phyloP scores from a whole-genome alignment of 306 rosid species.

The Alnus rubra region DNA sequence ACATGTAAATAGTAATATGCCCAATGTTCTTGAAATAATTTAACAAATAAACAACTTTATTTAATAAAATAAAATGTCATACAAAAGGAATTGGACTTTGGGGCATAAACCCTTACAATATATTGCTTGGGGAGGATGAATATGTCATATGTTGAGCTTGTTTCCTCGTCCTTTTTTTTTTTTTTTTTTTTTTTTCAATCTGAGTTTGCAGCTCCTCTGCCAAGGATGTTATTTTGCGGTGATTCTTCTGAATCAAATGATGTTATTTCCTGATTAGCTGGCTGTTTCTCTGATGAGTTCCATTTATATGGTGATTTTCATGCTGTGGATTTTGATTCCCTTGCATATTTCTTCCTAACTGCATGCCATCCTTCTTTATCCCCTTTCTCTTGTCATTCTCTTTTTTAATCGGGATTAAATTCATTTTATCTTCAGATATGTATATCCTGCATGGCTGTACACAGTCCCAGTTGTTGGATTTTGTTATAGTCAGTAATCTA shows the following conservation, averaged over 20 bases:
- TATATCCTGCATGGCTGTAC: constrained; percentile 10
- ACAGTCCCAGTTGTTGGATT: constrained; percentile 8
- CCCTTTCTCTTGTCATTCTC: not conserved
- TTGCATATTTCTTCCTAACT: not conserved
- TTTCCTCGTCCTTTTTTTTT: not conserved
- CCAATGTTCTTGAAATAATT: too few species aligned
- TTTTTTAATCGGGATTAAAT: too few species aligned
- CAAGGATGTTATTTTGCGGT: not conserved
- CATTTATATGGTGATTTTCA: not conserved
- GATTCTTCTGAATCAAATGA: not conserved
- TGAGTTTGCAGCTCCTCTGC: not conserved
- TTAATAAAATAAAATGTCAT: too few species aligned
- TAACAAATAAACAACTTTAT: too few species aligned
- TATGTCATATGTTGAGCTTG: not conserved
- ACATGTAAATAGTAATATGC: too few species aligned
- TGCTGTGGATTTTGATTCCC: not conserved
- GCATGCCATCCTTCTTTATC: not conserved
- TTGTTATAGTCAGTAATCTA: constrained; percentile 22
- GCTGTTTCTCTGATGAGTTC: not conserved
- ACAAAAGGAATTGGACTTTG: too few species aligned
- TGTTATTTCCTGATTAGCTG: constrained; percentile 1
- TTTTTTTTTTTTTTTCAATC: not conserved
- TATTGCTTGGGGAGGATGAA: not conserved
- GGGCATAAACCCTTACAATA: too few species aligned
- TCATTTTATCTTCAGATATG: not conserved